phyloP scores from a whole-genome alignment of 2,329 filamentous ascomycete species.

The Nigrograna mackinnonii region DNA sequence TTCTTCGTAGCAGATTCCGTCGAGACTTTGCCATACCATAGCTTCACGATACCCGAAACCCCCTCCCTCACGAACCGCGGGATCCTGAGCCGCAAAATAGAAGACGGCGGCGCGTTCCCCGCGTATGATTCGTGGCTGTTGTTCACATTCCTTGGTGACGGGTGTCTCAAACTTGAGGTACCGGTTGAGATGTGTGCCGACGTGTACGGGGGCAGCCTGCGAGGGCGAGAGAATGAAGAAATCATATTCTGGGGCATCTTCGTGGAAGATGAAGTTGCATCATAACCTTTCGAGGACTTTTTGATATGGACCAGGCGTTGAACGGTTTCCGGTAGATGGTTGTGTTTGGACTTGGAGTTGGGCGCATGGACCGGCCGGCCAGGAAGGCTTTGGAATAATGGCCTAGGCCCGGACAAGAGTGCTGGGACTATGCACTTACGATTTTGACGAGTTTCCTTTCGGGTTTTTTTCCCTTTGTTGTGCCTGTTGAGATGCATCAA shows the following conservation, averaged over 20 bases:
- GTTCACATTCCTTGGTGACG: slow-evolving; percentile 39
- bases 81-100: slow-evolving; percentile 32
- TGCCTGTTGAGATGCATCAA: no score
- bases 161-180: slow-evolving; percentile 39
- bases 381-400: slow-evolving; percentile 14
- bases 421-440: slow-evolving; percentile 30
- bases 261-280: slow-evolving; percentile 31
- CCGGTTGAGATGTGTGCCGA: slow-evolving; percentile 42
- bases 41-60: slow-evolving; percentile 31
- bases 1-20: slow-evolving; percentile 38
- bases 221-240: slow-evolving; percentile 36
- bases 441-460: slow-evolving; percentile 40
- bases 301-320: slow-evolving; percentile 16
- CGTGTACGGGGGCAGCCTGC: slow-evolving; percentile 32
- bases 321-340: slow-evolving; percentile 22
- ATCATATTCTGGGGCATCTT: slow-evolving; percentile 41
- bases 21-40: slow-evolving; percentile 40
- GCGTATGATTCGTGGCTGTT: slow-evolving; percentile 41
- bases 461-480: no score
- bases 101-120: slow-evolving; percentile 33
- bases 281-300: slow-evolving; percentile 8
- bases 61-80: slow-evolving; percentile 38
- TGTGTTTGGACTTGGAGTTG: slow-evolving; percentile 34
- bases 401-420: slow-evolving; percentile 18
- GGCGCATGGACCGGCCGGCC: slow-evolving; percentile 23